Evolutionary conservation across 495 filamentous ascomycete species (phyloP).

Genomic region (Penicillium coprophilum): DNA sequence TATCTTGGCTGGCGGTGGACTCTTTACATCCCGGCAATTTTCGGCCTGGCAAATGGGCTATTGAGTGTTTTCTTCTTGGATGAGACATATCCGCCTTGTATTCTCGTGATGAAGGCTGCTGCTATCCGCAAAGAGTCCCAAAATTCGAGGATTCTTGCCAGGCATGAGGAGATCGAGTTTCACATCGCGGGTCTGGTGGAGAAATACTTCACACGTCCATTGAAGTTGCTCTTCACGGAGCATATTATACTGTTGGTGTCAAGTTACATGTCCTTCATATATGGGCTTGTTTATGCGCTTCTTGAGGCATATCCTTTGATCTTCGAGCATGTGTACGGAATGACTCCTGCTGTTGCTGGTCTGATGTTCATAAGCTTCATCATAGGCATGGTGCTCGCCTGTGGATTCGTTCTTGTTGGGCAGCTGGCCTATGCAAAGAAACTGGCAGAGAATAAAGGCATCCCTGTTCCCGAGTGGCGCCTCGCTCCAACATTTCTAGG

Average conservation of each 20-base stretch:
- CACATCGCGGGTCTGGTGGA: conserved; percentile 35
- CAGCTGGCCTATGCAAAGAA: conserved; percentile 33
- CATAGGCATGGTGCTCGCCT: conserved; percentile 34
- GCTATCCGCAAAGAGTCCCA: conserved; percentile 38
- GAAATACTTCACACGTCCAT: conserved; percentile 46
- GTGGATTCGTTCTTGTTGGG: conserved; percentile 28
- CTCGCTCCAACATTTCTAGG: conserved; percentile 50
- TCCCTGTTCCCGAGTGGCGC: conserved; percentile 44
- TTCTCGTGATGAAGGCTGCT: conserved; percentile 43
- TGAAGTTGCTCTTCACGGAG: conserved; percentile 45
- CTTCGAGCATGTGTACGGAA: conserved; percentile 39
- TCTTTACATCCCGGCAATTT: conserved; percentile 43
- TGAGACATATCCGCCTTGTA: conserved; percentile 43
- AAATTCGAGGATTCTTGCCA: conserved; percentile 51
- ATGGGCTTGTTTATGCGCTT: conserved; percentile 45
- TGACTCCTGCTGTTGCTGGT: conserved; percentile 37
- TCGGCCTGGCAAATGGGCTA: conserved; percentile 30
- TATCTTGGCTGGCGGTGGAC: conserved; percentile 52
- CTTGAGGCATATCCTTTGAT: conserved; percentile 46
- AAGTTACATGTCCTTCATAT: conserved; percentile 49
- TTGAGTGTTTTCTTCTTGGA: conserved; percentile 32
- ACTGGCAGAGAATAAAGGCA: conserved; percentile 31
- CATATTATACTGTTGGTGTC: conserved; percentile 48
- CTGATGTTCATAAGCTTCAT: conserved; percentile 43
- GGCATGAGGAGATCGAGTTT: conserved; percentile 48